These are phyloP conservation scores for Phialophora macrospora DNA, from an alignment of 2,329 filamentous ascomycete genomes.

Conservation along the genomic window DNA sequence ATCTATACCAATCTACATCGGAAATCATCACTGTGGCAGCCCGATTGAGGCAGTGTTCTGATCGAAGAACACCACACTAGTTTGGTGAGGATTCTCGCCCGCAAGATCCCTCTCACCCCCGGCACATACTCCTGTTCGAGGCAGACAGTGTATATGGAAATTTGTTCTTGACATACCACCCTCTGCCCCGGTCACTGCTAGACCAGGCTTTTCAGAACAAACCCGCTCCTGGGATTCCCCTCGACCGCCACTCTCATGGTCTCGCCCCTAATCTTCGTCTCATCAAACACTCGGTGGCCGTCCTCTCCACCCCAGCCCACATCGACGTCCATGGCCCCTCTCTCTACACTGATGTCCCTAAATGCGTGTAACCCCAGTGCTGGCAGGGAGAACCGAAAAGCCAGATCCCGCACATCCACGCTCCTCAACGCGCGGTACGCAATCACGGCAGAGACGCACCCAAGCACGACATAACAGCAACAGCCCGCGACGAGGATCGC, in stretches of 20 bases:
- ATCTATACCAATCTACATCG: neutral
- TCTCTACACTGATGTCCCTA: slow-evolving; percentile 25
- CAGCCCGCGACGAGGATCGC: slow-evolving; percentile 33
- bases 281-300: slow-evolving; percentile 26
- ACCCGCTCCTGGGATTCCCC: slow-evolving; percentile 27
- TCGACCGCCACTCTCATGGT: slow-evolving; percentile 30
- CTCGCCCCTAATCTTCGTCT: slow-evolving; percentile 27
- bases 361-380: slow-evolving; percentile 31
- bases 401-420: slow-evolving; percentile 31
- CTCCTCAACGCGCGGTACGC: slow-evolving; percentile 25
- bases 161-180: too few species aligned
- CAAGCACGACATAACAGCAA: slow-evolving; percentile 33
- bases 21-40: neutral
- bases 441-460: slow-evolving; percentile 19
- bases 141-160: neutral
- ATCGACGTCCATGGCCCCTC: slow-evolving; percentile 13
- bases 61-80: neutral
- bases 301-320: neutral
- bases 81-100: slow-evolving; percentile 6
- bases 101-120: slow-evolving; percentile 3
- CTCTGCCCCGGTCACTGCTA: neutral
- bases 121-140: neutral
- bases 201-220: slow-evolving; percentile 30
- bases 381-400: slow-evolving; percentile 29
- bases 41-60: neutral